phyloP scores from a whole-genome alignment of 169 alveolate genomes.

The Plasmodium ovale region DNA sequence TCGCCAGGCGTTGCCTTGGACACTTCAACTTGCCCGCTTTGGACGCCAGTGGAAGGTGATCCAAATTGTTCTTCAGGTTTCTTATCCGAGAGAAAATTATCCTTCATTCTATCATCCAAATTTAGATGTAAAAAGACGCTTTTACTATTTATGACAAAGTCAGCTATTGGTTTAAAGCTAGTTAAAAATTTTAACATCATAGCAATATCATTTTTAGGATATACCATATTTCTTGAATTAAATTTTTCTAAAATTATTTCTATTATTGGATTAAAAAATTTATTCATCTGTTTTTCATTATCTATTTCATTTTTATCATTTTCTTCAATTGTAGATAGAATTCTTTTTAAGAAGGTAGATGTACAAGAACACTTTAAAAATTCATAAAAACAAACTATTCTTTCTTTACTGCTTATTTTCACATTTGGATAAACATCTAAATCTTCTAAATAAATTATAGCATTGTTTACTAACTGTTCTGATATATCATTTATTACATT shows the following conservation, averaged over 20 bases:
- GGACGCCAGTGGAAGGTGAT: neutral
- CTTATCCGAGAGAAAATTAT: neutral
- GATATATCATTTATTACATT: constrained; percentile 37
- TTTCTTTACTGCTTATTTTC: constrained; percentile 25
- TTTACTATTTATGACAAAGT: constrained; percentile 18
- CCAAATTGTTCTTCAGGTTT: neutral
- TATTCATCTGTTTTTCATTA: constrained; percentile 29
- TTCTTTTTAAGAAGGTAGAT: constrained; percentile 46
- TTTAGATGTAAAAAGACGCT: constrained; percentile 43
- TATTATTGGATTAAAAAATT: constrained; percentile 46
- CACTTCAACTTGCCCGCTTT: neutral
- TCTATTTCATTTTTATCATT: constrained; percentile 60
- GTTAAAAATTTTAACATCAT: constrained; percentile 44
- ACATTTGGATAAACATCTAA: constrained; percentile 65
- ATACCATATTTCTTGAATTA: constrained; percentile 29
- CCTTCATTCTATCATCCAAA: constrained; percentile 33
- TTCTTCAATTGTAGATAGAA: constrained; percentile 30
- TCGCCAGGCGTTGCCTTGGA: neutral
- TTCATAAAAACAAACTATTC: constrained; percentile 35
- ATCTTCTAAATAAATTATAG: constrained; percentile 46
- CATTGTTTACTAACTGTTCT: constrained; percentile 38
- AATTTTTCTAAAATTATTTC: constrained; percentile 47
- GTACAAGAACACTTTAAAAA: constrained; percentile 65
- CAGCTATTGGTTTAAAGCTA: constrained; percentile 64
- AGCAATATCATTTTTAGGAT: constrained; percentile 74